Base-by-base conservation (phyloP, 768 basidiomycete species). In the Podaxis sp. region DNA sequence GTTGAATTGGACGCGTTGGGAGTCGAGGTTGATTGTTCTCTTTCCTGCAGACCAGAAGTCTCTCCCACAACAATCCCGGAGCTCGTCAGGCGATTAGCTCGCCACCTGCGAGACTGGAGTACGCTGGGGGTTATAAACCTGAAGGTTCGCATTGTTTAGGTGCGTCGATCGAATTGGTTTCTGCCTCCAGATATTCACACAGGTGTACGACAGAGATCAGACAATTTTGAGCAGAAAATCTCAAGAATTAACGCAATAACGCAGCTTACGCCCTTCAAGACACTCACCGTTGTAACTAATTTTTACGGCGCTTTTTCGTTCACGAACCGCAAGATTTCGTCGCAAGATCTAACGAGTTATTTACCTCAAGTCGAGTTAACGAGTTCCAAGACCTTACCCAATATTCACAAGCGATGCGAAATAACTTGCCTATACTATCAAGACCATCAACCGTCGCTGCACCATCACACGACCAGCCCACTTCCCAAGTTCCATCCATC, bases 401-500 rank as follows among this genome's bases (percentile, higher is more conserved):
- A 28, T 38, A 13, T n/a, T 53, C 21, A 35, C 16, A 35, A 23
- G 18, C 21, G 4, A 61, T 61, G 52, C 53, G 46, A 55, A 53
- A 38, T 55, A 50, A 25, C 7, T 21, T 58, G 36, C 47, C 52
- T n/a, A 47, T 35, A 35, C n/a, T 32, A 25, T 55, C 46, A 35
- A 55, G 32, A 25, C 32, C 42, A 18, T 14, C 32, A 11, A 54
- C 32, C 16, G 35, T 13, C 27, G 51, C 32, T 47, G 25, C 53
- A 38, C 16, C 57, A 32, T 46, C 61, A 11, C 40, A 70, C 61
- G 70, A 57, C 36, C 62, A 56, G 62, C 67, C 50, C 51, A 51
- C 72, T 9, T 59, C 69, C 1, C 56, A 65, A 55, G 71, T 79
- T 58, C 87, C 89, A 23, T 85, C 88, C 56, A 91, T 91, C 61